A percentile compares a stretch with the other conserved stretches of the same genome.
Evolutionary conservation across 768 basidiomycete species (phyloP).

Genomic region (Phlebiopsis flavidoalba): DNA sequence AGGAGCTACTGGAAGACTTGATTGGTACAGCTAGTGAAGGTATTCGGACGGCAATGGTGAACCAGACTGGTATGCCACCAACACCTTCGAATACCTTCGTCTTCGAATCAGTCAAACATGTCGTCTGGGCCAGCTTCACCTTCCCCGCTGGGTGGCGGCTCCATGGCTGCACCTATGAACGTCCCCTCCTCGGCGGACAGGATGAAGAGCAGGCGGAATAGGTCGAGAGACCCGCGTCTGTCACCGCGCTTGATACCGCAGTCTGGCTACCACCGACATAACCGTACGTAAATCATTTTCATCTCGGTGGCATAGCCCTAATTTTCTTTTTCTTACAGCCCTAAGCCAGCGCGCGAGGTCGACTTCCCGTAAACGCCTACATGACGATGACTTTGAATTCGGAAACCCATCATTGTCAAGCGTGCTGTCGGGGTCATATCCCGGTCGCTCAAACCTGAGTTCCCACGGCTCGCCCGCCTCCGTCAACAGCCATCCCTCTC

Average conservation of each 20-base stretch:
- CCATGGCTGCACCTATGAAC: slow-evolving; percentile 14
- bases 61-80: slow-evolving; percentile 13
- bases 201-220: slow-evolving; percentile 24
- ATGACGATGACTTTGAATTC: slow-evolving; percentile 43
- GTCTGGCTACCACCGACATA: slow-evolving; percentile 24
- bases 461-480: slow-evolving; percentile 76
- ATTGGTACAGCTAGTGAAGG: slow-evolving; percentile 67
- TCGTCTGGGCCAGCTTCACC: slow-evolving; percentile 8
- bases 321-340: slow-evolving; percentile 2
- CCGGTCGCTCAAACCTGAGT: slow-evolving; percentile 41
- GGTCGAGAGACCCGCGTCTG: slow-evolving; percentile 28
- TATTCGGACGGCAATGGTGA: slow-evolving; percentile 32
- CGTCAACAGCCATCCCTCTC: slow-evolving; percentile 61
- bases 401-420: slow-evolving; percentile 19
- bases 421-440: slow-evolving; percentile 35
- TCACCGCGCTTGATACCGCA: slow-evolving; percentile 22
- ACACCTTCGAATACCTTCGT: slow-evolving; percentile 9
- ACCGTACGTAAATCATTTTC: slow-evolving; percentile 23
- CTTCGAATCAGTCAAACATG: slow-evolving; percentile 3
- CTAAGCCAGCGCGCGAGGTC: slow-evolving; percentile 59
- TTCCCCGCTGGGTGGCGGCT: slow-evolving; percentile 12
- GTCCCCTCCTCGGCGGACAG: slow-evolving; percentile 18
- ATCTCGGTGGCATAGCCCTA: neutral
- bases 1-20: slow-evolving; percentile 69
- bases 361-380: slow-evolving; percentile 67